Conservation (phyloP, 1,284 basidiomycete species). For the Moesziomyces globuligerus region DNA sequence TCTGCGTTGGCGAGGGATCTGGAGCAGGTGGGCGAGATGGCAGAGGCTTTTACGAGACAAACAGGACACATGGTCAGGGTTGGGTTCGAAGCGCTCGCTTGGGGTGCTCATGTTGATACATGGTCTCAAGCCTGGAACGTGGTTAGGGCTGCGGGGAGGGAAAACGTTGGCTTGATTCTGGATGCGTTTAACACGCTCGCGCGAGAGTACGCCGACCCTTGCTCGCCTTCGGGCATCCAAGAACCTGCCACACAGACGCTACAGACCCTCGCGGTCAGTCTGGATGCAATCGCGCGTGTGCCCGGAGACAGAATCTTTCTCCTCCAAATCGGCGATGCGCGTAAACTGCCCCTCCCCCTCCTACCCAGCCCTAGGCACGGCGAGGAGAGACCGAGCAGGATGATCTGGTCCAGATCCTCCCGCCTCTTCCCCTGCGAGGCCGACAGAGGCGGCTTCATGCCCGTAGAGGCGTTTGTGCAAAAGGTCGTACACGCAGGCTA, state of each 20-base stretch:
- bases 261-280: not conserved
- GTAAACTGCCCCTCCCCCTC: slow-evolving; percentile 6
- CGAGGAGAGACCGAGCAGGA: slow-evolving; percentile 61
- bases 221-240: slow-evolving; percentile 20
- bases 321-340: slow-evolving; percentile 37
- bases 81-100: slow-evolving; percentile 50
- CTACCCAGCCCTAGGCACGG: slow-evolving; percentile 45
- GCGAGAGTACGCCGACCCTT: slow-evolving; percentile 62
- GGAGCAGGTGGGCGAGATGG: slow-evolving; percentile 12
- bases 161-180: slow-evolving; percentile 66
- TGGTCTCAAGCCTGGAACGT: slow-evolving; percentile 66
- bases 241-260: slow-evolving; percentile 7
- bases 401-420: slow-evolving; percentile 65
- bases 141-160: slow-evolving; percentile 50
- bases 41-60: not conserved
- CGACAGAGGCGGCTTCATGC: slow-evolving; percentile 65
- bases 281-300: slow-evolving; percentile 1
- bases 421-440: slow-evolving; percentile 67
- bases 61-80: slow-evolving; percentile 3
- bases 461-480: slow-evolving; percentile 62
- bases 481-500: slow-evolving; percentile 62
- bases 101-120: slow-evolving; percentile 43
- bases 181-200: slow-evolving; percentile 68
- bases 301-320: slow-evolving; percentile 29
- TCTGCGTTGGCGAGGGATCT: slow-evolving; percentile 17